Evolutionary conservation across 805 yeast species (phyloP).

Genomic region (Candida verbasci): DNA sequence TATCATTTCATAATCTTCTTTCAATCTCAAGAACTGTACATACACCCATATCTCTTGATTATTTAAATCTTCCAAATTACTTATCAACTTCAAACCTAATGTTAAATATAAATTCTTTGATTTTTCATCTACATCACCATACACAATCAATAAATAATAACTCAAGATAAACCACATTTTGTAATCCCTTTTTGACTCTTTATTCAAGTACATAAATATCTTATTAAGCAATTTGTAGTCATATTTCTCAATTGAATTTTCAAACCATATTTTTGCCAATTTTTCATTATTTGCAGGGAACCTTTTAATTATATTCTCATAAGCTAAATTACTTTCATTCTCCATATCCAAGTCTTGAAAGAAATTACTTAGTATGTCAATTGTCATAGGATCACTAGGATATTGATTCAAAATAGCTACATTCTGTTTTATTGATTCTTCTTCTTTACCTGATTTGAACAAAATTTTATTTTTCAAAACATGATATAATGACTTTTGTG

Average conservation of each 20-base stretch:
- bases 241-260: constrained; percentile 40
- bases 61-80: constrained; percentile 41
- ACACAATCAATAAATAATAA: constrained; percentile 35
- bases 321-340: constrained; percentile 43
- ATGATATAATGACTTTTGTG: constrained; percentile 51
- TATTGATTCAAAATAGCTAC: constrained; percentile 24
- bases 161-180: constrained; percentile 56
- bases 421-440: constrained; percentile 29
- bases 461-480: constrained; percentile 40
- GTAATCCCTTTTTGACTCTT: constrained; percentile 26
- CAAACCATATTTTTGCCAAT: constrained; percentile 55
- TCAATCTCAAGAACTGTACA: constrained; percentile 43
- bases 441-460: constrained; percentile 26
- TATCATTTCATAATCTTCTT: constrained; percentile 28
- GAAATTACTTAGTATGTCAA: constrained; percentile 44
- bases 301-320: constrained; percentile 55
- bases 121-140: constrained; percentile 25
- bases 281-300: constrained; percentile 43
- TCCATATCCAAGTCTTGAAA: constrained; percentile 33
- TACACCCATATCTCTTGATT: constrained; percentile 67
- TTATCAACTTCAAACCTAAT: constrained; percentile 57
- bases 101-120: constrained; percentile 53
- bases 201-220: constrained; percentile 39
- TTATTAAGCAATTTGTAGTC: constrained; percentile 54
- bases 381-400: constrained; percentile 54